Evolutionary conservation across 1,284 basidiomycete genomes (phyloP), one percentile per base, ranked within the genome.

Genomic region (Tranzscheliella williamsii): DNA sequence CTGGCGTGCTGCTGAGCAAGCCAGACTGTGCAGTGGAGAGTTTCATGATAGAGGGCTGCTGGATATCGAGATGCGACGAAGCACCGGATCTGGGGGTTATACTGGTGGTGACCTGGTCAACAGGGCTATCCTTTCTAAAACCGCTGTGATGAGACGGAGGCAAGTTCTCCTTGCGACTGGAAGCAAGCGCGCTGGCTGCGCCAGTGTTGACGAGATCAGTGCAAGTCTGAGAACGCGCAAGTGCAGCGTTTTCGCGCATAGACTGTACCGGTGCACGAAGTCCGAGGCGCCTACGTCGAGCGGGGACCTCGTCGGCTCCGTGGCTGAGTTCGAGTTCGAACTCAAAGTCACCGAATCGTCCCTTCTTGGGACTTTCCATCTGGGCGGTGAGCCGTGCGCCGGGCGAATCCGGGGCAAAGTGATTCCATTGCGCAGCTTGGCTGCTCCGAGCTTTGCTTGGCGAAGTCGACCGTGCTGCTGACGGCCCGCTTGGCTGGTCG

Each of bases 351-450:
- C 51, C 60, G 22, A 64, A 54, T 13, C 50, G 42, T 1, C 60
- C 60, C 20, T 64, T 64, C 11, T 53, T 52, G 6, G 60, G 60
- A 30, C 54, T 57, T 16, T 57, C 54, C 60, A 64, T 64, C 18
- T 55, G 50, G 16, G 54, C 35, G 17, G 54, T 42, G 32, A 49
- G 42, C 33, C 52, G 48, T 16, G 39, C 34, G 18, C 48, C 43
- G 9, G 54, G 60, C 12, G 60, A 54, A 15, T 57, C 54, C 7
- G 42, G 29, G 16, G 49, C 60, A 37, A 64, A 57, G 1, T 43
- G 31, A 4, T 63, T 38, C 5, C 46, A 17, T 13, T 50, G 29
- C 0, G 47, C 47, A 3, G 42, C 52, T 35, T 52, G 48, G 13
- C 58, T 48, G 4, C 47, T 42, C 3, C 42, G 27, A 4, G 52